Evolutionary conservation across 805 yeast genomes (phyloP).

Genomic region (Metschnikowia chrysomelidarum): DNA sequence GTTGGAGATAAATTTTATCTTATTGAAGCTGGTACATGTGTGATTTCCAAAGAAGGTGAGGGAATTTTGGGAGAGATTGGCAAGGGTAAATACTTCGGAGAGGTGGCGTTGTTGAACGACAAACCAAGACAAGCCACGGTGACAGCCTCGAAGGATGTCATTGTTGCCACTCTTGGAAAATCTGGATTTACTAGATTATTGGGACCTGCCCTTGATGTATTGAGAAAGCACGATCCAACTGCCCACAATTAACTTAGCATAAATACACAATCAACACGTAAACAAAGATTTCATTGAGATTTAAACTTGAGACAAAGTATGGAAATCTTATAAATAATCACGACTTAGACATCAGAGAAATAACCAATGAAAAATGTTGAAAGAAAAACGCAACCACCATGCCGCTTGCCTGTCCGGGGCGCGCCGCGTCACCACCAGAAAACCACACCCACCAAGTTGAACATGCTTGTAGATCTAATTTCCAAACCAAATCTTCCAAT

Average conservation of each 20-base stretch:
- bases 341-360: too few species aligned
- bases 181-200: conserved; percentile 89
- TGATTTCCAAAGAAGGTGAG: conserved; percentile 59
- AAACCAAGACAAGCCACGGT: conserved; percentile 94
- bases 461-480: not conserved
- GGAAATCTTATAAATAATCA: too few species aligned
- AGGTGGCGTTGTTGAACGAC: conserved; percentile 88
- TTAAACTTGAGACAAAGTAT: too few species aligned
- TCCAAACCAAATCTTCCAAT: conserved; percentile 2
- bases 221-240: conserved; percentile 85
- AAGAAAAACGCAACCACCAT: not conserved
- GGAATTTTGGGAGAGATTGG: conserved; percentile 60
- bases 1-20: conserved; percentile 45
- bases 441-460: not conserved
- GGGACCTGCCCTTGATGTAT: conserved; percentile 91
- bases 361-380: too few species aligned
- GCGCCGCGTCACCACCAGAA: conserved; percentile 1
- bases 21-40: conserved; percentile 74
- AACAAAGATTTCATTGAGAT: not conserved
- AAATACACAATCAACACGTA: conserved; percentile 4
- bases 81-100: conserved; percentile 95
- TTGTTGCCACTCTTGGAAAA: conserved; percentile 90
- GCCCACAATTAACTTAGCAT: conserved; percentile 16
- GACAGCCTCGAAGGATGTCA: conserved; percentile 67
- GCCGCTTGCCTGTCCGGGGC: not conserved